phyloP scores from a whole-genome alignment of 2,329 filamentous ascomycete genomes.

The Clarireedia monteithiana region DNA sequence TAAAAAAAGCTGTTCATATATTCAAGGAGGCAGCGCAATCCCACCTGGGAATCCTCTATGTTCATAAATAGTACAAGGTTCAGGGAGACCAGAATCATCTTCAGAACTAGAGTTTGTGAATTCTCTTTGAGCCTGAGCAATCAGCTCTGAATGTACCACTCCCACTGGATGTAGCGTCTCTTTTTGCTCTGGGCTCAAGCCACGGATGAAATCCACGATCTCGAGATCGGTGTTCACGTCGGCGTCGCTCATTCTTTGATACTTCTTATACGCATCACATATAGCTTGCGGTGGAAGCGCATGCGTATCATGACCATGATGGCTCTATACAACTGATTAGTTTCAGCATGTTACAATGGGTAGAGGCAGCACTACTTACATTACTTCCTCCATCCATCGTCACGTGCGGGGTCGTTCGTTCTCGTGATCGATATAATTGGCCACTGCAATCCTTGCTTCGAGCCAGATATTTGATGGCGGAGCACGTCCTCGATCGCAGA shows the following conservation, averaged over 20 bases:
- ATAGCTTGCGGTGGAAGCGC: slow-evolving; percentile 28
- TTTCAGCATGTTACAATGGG: not conserved
- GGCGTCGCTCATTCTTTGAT: slow-evolving; percentile 24
- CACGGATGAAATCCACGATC: slow-evolving; percentile 26
- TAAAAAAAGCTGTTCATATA: not conserved
- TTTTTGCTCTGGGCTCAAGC: slow-evolving; percentile 24
- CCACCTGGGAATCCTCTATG: slow-evolving; percentile 27
- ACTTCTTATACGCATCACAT: slow-evolving; percentile 28
- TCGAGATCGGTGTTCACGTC: slow-evolving; percentile 21
- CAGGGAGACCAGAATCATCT: slow-evolving; percentile 3
- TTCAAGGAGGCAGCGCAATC: not conserved
- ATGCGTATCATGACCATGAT: slow-evolving; percentile 26
- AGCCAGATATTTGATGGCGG: not conserved
- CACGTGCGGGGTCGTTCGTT: slow-evolving; percentile 1
- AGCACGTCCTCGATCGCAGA: not conserved
- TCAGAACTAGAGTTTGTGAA: slow-evolving; percentile 11
- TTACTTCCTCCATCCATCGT: slow-evolving; percentile 9
- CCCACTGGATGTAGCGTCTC: slow-evolving; percentile 19
- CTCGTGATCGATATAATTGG: not conserved
- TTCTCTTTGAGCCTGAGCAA: slow-evolving; percentile 16
- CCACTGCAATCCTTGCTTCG: not conserved
- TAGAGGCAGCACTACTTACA: not conserved
- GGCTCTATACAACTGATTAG: slow-evolving; percentile 3
- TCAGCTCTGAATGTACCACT: slow-evolving; percentile 18
- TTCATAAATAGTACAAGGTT: slow-evolving; percentile 25